Evolutionary conservation across 139 green algal species (phyloP).

Genomic region (Chlamydomonas sp.): DNA sequence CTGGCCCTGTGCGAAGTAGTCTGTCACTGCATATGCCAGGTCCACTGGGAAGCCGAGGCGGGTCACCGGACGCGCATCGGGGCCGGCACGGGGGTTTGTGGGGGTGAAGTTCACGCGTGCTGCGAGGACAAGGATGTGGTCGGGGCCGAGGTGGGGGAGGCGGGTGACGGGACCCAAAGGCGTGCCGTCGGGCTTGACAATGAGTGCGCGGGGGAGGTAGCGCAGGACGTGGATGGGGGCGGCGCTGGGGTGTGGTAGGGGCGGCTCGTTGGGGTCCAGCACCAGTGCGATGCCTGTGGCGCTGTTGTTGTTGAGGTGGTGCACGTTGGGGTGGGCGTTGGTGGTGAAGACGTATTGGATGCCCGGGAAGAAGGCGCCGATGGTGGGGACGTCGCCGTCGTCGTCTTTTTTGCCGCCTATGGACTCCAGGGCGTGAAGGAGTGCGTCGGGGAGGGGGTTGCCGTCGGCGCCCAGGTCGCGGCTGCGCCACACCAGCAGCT

Average conservation of each 20-base stretch:
- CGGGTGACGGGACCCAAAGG: neutral
- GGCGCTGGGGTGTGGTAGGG: neutral
- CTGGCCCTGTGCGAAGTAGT: neutral
- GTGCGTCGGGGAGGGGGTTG: neutral
- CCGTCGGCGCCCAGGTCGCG: neutral
- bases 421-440: neutral
- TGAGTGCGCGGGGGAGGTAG: neutral
- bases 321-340: neutral
- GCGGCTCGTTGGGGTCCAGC: neutral
- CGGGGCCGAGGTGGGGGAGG: neutral
- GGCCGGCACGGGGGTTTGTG: neutral
- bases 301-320: neutral
- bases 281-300: neutral
- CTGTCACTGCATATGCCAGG: neutral
- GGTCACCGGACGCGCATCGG: too few species aligned
- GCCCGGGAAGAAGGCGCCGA: neutral
- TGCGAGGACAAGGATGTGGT: neutral
- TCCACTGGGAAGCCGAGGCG: neutral
- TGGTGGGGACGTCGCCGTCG: neutral
- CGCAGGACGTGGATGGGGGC: neutral
- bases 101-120: too few species aligned
- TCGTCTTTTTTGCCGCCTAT: neutral
- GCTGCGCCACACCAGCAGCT: neutral
- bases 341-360: neutral
- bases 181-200: neutral